phyloP scores from a whole-genome alignment of 2,329 filamentous ascomycete genomes.

The Epichloe elymi region DNA sequence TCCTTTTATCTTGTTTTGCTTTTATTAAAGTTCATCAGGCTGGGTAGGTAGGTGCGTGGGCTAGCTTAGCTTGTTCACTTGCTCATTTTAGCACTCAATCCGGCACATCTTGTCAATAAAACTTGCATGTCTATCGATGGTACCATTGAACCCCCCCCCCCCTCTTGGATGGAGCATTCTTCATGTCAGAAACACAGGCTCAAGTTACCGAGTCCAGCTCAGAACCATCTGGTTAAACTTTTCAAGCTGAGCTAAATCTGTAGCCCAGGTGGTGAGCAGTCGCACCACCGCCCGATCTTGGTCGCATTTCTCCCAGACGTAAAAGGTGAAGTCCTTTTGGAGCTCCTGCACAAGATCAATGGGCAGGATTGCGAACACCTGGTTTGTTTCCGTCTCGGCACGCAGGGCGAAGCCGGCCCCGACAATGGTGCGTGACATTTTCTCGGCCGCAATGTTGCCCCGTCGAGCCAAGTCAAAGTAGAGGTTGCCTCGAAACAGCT shows the following conservation, averaged over 20 bases:
- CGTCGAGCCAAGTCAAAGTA: constrained; percentile 32
- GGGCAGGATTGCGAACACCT: constrained; percentile 34
- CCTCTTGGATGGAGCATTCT: no score
- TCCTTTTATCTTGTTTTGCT: no score
- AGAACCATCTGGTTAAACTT: constrained; percentile 19
- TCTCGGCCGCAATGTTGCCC: constrained; percentile 31
- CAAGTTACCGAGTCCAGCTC: constrained; percentile 8
- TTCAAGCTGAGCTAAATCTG: constrained; percentile 28
- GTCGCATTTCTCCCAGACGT: constrained; percentile 32
- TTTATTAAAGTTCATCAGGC: no score
- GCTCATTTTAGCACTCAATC: no score
- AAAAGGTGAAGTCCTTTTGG: constrained; percentile 31
- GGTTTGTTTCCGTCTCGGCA: constrained; percentile 36
- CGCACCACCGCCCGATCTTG: constrained; percentile 27
- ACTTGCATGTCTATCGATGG: no score
- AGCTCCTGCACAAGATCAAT: constrained; percentile 23
- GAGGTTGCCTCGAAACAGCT: constrained; percentile 31
- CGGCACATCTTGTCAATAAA: no score
- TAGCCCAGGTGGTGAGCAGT: constrained; percentile 38
- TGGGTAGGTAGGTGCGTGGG: no score
- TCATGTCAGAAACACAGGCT: no score
- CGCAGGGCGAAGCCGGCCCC: constrained; percentile 27
- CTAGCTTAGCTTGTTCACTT: no score
- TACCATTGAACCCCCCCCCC: no score
- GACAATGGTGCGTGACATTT: constrained; percentile 29